phyloP scores from a whole-genome alignment of 1,284 basidiomycete genomes.

The Naganishia cerealis region DNA sequence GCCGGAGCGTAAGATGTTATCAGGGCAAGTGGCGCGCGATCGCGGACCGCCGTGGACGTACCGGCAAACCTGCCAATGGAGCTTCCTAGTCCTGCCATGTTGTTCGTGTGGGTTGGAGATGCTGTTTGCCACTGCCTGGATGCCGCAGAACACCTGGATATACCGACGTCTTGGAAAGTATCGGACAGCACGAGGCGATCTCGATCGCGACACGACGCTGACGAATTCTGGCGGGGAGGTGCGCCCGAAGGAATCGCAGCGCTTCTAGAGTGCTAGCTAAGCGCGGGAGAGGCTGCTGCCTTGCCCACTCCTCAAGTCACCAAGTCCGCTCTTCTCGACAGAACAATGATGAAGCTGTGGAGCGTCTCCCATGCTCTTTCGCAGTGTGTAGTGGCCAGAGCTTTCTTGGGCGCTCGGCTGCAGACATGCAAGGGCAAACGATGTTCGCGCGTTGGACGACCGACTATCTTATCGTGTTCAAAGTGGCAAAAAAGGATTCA shows the following conservation, averaged over 20 bases:
- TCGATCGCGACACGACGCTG: constrained; percentile 13
- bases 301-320: no score
- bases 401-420: no score
- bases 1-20: not conserved
- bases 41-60: not conserved
- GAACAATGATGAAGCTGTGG: no score
- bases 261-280: not conserved
- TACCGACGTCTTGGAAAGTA: not conserved
- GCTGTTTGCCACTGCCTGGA: not conserved
- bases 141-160: not conserved
- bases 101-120: not conserved
- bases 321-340: no score
- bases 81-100: constrained; percentile 28
- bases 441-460: no score
- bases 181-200: constrained; percentile 2
- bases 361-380: no score
- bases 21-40: not conserved
- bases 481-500: no score
- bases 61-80: constrained; percentile 31
- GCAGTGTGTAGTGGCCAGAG: no score
- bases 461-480: no score
- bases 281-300: not conserved
- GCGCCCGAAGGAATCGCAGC: not conserved
- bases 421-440: no score
- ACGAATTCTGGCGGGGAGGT: constrained; percentile 16